phyloP scores from a whole-genome alignment of 1,284 basidiomycete species.

The Papiliotrema nemorosa region DNA sequence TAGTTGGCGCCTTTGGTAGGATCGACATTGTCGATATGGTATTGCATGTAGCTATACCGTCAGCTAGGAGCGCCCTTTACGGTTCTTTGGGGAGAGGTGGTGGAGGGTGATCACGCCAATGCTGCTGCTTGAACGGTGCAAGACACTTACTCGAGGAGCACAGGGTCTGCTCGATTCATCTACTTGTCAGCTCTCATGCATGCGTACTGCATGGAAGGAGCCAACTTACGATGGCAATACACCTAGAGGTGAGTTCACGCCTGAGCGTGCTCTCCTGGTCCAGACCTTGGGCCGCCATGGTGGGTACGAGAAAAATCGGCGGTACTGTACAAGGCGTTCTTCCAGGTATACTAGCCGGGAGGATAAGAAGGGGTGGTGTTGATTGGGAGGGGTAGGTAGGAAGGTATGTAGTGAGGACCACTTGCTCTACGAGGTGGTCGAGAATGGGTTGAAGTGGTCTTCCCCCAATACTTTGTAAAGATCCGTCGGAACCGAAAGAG shows the following conservation, averaged over 20 bases:
- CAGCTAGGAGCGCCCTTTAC: neutral
- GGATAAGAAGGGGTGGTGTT: too few species aligned
- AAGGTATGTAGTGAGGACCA: too few species aligned
- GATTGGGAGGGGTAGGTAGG: too few species aligned
- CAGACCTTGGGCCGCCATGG: constrained; percentile 33
- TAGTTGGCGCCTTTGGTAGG: constrained; percentile 84
- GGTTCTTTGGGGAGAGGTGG: neutral
- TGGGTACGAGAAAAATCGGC: too few species aligned
- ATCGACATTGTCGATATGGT: constrained; percentile 82
- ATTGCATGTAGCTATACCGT: constrained; percentile 77
- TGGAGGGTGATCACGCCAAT: too few species aligned
- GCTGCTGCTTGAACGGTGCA: too few species aligned
- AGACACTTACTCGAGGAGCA: constrained; percentile 64
- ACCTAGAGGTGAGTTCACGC: constrained; percentile 87
- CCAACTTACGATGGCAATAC: constrained; percentile 69
- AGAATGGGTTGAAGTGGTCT: too few species aligned
- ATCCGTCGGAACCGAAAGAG: too few species aligned
- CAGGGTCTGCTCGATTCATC: constrained; percentile 93
- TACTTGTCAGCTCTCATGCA: constrained; percentile 10
- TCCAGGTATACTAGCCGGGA: too few species aligned
- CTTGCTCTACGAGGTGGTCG: too few species aligned
- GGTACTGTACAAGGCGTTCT: too few species aligned
- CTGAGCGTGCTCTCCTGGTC: constrained; percentile 38
- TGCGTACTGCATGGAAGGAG: neutral
- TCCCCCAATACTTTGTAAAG: too few species aligned